Evolutionary conservation across 192 early-diverging fungal species (phyloP).

Genomic region (Coemansia sp.): DNA sequence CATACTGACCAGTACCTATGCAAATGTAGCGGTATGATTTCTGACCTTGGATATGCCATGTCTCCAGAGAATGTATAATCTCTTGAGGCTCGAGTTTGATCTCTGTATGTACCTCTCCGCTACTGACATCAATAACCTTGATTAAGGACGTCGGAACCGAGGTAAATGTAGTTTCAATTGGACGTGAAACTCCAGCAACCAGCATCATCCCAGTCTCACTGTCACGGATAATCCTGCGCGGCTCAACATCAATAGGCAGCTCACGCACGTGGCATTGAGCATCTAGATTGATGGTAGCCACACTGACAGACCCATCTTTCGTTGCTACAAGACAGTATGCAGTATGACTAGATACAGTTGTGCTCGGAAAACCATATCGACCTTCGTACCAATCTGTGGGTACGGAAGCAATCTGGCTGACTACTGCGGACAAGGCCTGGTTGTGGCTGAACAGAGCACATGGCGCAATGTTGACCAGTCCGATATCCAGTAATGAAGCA

Average conservation of each 20-base stretch:
- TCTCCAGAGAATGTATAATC: constrained; percentile 23
- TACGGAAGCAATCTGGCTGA: too few species aligned
- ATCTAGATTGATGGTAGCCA: constrained; percentile 10
- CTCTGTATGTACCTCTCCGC: constrained; percentile 14
- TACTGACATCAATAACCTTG: constrained; percentile 13
- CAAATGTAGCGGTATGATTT: constrained; percentile 40
- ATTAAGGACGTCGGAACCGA: constrained; percentile 12
- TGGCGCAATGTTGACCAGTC: too few species aligned
- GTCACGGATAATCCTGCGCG: constrained; percentile 27
- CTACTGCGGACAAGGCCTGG: too few species aligned
- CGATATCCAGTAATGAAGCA: too few species aligned
- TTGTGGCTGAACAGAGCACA: too few species aligned
- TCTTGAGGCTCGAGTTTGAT: constrained; percentile 20
- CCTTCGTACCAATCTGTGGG: too few species aligned
- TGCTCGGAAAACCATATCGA: neutral
- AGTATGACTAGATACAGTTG: neutral
- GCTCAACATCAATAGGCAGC: constrained; percentile 17
- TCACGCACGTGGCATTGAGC: constrained; percentile 22
- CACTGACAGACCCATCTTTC: neutral
- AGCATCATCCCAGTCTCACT: constrained; percentile 29
- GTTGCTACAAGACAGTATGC: neutral
- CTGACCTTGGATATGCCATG: constrained; percentile 33
- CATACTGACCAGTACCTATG: constrained; percentile 30
- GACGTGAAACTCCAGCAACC: constrained; percentile 15
- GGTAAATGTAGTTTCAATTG: too few species aligned